These are phyloP conservation scores for Lolium perenne DNA, from an alignment of 176 grass and related monocot genomes.

Conservation along the genomic window DNA sequence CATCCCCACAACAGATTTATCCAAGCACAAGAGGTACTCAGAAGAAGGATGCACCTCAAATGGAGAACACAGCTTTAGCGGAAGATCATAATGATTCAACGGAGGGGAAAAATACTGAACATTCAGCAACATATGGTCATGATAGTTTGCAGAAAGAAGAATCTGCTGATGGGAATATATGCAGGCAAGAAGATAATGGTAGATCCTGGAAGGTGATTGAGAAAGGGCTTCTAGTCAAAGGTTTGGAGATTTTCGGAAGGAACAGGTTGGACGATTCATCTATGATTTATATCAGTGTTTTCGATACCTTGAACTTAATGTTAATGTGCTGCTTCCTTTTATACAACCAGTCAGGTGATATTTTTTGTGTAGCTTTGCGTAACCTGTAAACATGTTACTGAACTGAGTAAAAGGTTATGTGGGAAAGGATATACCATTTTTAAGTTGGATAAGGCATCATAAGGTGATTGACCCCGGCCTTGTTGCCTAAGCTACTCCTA, in stretches of 20 bases:
- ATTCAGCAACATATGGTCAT: conserved; percentile 56
- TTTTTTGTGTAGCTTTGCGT: conserved; percentile 1
- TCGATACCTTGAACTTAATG: conserved; percentile 17
- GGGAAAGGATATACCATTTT: neutral
- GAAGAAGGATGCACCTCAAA: conserved; percentile 52
- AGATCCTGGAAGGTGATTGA: conserved; percentile 81
- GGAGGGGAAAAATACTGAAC: conserved; percentile 49
- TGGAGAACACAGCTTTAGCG: conserved; percentile 52
- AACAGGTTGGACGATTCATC: conserved; percentile 62
- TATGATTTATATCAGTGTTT: conserved; percentile 2
- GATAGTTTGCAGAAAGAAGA: conserved; percentile 79
- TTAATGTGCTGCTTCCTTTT: conserved; percentile 10
- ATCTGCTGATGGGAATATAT: conserved; percentile 68
- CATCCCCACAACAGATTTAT: conserved; percentile 51
- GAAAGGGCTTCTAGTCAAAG: conserved; percentile 87
- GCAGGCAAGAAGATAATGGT: conserved; percentile 57
- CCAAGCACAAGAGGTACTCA: conserved; percentile 61
- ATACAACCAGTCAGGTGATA: neutral
- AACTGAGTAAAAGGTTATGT: conserved; percentile 20
- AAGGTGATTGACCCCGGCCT: neutral
- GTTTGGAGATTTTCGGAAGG: conserved; percentile 92
- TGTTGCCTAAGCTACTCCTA: neutral
- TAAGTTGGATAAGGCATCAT: neutral
- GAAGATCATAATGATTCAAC: conserved; percentile 64
- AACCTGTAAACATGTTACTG: conserved; percentile 1